Percentiles rank a stretch among this genome's conserved stretches.
Conservation (phyloP, 1,284 basidiomycete species). For the Melanopsichium pennsylvanicum region DNA sequence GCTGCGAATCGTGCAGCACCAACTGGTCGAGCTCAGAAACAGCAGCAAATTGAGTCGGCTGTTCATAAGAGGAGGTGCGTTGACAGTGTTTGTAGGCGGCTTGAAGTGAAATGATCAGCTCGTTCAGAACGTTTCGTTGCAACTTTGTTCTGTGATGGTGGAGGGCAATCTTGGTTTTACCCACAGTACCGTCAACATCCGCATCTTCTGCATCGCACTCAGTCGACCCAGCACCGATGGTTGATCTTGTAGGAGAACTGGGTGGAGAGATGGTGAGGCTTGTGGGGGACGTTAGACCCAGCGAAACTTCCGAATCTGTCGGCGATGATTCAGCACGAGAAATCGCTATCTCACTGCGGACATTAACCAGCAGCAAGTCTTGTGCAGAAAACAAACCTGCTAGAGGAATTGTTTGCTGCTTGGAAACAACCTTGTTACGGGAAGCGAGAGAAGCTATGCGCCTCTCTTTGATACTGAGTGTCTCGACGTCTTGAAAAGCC, state of each 20-base stretch:
- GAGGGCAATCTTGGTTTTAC: constrained; percentile 7
- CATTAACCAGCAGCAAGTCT: not conserved
- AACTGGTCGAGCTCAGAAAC: not conserved
- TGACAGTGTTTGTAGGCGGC: constrained; percentile 18
- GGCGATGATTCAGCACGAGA: not conserved
- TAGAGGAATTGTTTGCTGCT: constrained; percentile 1
- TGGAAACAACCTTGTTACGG: not conserved
- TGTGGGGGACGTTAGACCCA: not conserved
- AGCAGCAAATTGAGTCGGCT: not conserved
- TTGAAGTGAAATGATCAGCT: constrained; percentile 15
- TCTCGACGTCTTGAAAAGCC: not conserved
- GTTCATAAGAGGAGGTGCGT: constrained; percentile 8
- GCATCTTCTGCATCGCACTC: not conserved
- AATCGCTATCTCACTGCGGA: not conserved
- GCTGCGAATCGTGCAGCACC: not conserved
- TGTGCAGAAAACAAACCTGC: constrained; percentile 2
- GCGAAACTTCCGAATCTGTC: constrained; percentile 1
- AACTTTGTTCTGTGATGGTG: constrained; percentile 28
- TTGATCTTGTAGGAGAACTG: constrained; percentile 1
- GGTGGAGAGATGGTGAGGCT: constrained; percentile 3
- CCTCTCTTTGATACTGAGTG: constrained; percentile 4
- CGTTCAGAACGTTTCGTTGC: constrained; percentile 24
- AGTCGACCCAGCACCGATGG: not conserved
- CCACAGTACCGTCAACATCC: not conserved
- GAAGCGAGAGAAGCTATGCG: constrained; percentile 5